Evolutionary conservation across 306 rosid genomes (phyloP).

Genomic region (Senna siamea): DNA sequence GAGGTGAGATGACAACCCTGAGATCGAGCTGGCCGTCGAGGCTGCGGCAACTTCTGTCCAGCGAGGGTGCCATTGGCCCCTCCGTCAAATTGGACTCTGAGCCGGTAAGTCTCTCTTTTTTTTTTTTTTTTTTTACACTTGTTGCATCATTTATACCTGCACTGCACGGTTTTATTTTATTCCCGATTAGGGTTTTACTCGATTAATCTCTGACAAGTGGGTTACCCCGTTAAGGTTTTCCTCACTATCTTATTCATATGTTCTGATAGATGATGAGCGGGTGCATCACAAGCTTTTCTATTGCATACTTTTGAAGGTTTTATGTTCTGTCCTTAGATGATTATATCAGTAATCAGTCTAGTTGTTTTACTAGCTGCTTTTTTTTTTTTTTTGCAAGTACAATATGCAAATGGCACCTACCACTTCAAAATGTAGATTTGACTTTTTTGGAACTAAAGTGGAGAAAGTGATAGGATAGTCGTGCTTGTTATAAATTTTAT

Average conservation of each 20-base stretch:
- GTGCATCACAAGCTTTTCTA: background rate
- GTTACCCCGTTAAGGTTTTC: slow-evolving; percentile 30
- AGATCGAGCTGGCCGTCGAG: slow-evolving; percentile 96
- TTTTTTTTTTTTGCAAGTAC: background rate
- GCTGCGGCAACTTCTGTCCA: slow-evolving; percentile 88
- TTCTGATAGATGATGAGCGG: background rate
- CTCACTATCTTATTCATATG: background rate
- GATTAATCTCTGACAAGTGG: slow-evolving; percentile 10
- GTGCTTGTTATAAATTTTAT: background rate
- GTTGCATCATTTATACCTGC: background rate
- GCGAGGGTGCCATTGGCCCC: slow-evolving; percentile 85
- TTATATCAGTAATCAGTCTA: background rate
- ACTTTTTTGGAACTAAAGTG: background rate
- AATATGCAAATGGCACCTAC: slow-evolving; percentile 10
- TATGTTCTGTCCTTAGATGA: background rate
- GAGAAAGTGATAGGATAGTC: background rate
- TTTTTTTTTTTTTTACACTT: slow-evolving; percentile 3
- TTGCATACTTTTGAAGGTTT: background rate
- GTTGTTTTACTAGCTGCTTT: background rate
- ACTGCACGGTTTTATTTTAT: slow-evolving; percentile 8
- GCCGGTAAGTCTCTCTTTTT: slow-evolving; percentile 92
- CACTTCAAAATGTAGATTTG: background rate
- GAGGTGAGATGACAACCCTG: slow-evolving; percentile 84
- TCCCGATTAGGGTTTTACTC: slow-evolving; percentile 32
- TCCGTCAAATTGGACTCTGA: slow-evolving; percentile 85